Evolutionary conservation across 768 basidiomycete species (phyloP).

Genomic region (Grammothele lineata): DNA sequence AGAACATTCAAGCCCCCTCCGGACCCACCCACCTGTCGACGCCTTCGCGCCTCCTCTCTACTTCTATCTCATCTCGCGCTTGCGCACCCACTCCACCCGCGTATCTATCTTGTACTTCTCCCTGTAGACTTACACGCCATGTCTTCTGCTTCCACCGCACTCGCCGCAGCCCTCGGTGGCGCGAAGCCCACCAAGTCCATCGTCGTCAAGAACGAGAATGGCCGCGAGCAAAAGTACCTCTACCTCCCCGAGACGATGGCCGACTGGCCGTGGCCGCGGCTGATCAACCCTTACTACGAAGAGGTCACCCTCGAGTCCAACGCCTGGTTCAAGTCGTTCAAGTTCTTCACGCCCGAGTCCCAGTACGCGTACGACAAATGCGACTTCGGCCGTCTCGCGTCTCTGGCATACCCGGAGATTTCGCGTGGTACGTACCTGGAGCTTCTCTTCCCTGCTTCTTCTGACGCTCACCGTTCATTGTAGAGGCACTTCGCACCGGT

Average conservation of each 20-base stretch:
- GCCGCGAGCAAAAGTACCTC: slow-evolving; percentile 2
- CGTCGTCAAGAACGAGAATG: background rate
- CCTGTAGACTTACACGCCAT: too few relatives aligned
- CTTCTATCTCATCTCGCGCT: too few relatives aligned
- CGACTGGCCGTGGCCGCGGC: slow-evolving; percentile 29
- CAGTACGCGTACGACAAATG: slow-evolving; percentile 25
- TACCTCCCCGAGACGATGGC: slow-evolving; percentile 24
- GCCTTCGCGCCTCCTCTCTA: too few relatives aligned
- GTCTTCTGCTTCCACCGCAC: background rate
- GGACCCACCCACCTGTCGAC: too few relatives aligned
- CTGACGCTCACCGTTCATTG: too few relatives aligned
- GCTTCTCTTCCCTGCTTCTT: too few relatives aligned
- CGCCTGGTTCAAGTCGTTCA: slow-evolving; percentile 26
- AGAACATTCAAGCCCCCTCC: too few relatives aligned
- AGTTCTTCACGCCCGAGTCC: slow-evolving; percentile 22
- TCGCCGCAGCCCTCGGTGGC: background rate
- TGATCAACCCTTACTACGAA: slow-evolving; percentile 25
- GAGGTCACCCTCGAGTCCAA: slow-evolving; percentile 24
- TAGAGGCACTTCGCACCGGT: too few relatives aligned
- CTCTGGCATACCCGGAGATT: slow-evolving; percentile 10
- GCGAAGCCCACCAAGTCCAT: background rate
- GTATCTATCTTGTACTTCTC: too few relatives aligned
- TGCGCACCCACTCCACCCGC: too few relatives aligned
- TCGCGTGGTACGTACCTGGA: slow-evolving; percentile 10
- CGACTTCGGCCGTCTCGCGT: slow-evolving; percentile 19